phyloP scores from a whole-genome alignment of 768 basidiomycete genomes.

The Mrakia gelida region DNA sequence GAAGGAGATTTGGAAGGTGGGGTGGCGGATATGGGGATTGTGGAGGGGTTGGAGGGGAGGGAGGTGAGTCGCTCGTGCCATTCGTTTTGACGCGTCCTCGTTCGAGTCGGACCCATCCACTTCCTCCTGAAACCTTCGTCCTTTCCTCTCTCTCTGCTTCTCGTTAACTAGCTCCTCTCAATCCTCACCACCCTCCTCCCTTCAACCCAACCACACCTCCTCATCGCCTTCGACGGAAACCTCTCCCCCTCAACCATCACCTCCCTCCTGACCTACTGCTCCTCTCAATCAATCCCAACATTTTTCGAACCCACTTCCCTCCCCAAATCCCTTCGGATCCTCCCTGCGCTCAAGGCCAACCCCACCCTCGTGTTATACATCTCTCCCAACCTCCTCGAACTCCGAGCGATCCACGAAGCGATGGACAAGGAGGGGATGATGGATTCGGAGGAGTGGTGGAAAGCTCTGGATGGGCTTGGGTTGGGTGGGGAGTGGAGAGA shows the following conservation, averaged over 20 bases:
- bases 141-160: too few species aligned
- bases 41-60: slow-evolving; percentile 52
- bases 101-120: neutral
- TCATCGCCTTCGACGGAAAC: slow-evolving; percentile 77
- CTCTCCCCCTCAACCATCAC: slow-evolving; percentile 55
- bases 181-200: neutral
- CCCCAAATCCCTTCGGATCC: slow-evolving; percentile 66
- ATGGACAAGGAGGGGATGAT: slow-evolving; percentile 48
- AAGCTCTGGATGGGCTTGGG: slow-evolving; percentile 57
- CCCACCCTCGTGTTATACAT: slow-evolving; percentile 55
- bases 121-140: too few species aligned
- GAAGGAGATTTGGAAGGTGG: slow-evolving; percentile 72
- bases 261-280: slow-evolving; percentile 55
- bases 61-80: slow-evolving; percentile 48
- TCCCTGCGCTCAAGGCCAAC: slow-evolving; percentile 52
- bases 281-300: slow-evolving; percentile 47
- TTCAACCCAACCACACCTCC: slow-evolving; percentile 47
- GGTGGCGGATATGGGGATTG: slow-evolving; percentile 79
- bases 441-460: slow-evolving; percentile 62
- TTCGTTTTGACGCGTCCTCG: too few species aligned
- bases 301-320: slow-evolving; percentile 93
- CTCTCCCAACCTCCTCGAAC: slow-evolving; percentile 82
- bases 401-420: slow-evolving; percentile 48
- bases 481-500: slow-evolving; percentile 59
- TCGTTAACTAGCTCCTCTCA: neutral